Base-by-base conservation (phyloP, 495 filamentous ascomycete genomes). In the Xeromyces bisporus region DNA sequence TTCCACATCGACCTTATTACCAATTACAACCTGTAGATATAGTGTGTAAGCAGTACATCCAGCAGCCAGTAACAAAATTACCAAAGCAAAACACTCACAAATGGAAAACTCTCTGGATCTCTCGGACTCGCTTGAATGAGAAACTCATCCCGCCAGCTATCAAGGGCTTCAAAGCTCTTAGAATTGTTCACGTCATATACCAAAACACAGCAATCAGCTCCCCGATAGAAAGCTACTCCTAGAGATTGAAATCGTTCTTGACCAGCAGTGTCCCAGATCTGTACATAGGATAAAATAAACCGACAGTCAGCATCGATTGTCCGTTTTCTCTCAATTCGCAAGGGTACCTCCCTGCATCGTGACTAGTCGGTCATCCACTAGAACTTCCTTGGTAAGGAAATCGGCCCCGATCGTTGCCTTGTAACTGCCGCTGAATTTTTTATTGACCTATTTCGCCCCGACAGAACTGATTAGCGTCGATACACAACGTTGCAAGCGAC, bases 161-260 rank as follows among this genome's bases (percentile, higher is more conserved):
- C 91, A 20, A 99, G 69, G 7, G 87, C 87, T 55, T 99, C 89
- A 53, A 99, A 99, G 53, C 82, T 92, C 70, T 96, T 96, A 24
- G 85, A 79, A 55, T 94, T 96, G 59, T 96, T 99, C 48, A 99
- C 89, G 50, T 99, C 89, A 58, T 86, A 99, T 15, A 96, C 89
- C 17, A 99, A 62, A 21, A 99, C 89, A 55, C 89, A 99, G 70
- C 89, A 99, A 61, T 99, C 89, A 37, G 89, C 89, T 38, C 89
- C 89, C 37, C 89, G 72, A 58, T 99, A 99, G 63, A 99, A 99
- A 18, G 89, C 89, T 15, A 99, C 89, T 36, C 91, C 89, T 35
- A 99, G 62, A 18, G 86, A 94, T 54, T 99, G 89, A 48, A 99
- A 99, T 31, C 89, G 73, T 55, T 99, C 89, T 50, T 99, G 89